Evolutionary conservation across 2,329 filamentous ascomycete species (phyloP).

Genomic region (Aspergillus neoniger): DNA sequence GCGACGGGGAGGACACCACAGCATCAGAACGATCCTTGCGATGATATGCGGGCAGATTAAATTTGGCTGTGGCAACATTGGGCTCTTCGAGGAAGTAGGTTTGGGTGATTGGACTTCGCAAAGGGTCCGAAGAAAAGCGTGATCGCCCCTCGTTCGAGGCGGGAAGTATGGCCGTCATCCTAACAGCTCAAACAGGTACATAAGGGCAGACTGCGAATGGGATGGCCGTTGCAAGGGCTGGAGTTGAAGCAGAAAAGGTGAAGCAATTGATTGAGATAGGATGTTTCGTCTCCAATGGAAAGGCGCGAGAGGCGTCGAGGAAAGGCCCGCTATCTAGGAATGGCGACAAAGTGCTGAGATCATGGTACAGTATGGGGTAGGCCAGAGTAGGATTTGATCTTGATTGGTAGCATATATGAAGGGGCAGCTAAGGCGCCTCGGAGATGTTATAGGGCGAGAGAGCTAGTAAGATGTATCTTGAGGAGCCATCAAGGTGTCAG

Average conservation of each 20-base stretch:
- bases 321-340: background rate
- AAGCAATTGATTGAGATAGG: background rate
- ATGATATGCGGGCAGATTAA: constrained; percentile 31
- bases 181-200: constrained; percentile 11
- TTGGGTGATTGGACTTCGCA: constrained; percentile 34
- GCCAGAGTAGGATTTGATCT: background rate
- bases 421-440: background rate
- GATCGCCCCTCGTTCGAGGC: constrained; percentile 34
- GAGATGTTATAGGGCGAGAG: background rate
- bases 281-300: background rate
- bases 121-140: constrained; percentile 34
- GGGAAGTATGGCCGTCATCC: constrained; percentile 41
- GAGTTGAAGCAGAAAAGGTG: background rate
- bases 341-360: constrained; percentile 1
- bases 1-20: constrained; percentile 35
- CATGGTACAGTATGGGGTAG: background rate
- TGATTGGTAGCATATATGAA: constrained; percentile 3
- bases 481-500: background rate
- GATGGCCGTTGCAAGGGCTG: background rate
- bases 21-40: constrained; percentile 28
- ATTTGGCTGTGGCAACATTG: constrained; percentile 25
- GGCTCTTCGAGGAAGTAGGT: constrained; percentile 35
- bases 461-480: background rate
- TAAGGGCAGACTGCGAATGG: background rate
- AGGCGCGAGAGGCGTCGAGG: background rate